Conservation (phyloP, 1,284 basidiomycete genomes). For the Cryptococcus maquisensis region DNA sequence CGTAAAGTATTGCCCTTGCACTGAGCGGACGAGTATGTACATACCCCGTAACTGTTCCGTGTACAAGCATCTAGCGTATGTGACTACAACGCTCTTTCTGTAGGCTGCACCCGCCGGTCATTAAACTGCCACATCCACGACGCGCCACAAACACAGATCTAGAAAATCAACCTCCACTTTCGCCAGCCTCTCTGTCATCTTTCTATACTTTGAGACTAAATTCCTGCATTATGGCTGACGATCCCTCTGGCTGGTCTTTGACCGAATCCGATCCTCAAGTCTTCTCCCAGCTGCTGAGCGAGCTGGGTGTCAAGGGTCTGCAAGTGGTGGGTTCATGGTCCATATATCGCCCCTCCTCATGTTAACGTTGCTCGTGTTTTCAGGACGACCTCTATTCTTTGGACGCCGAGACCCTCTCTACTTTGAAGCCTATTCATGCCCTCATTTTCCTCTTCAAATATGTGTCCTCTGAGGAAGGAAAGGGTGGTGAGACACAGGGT, state of each 20-base stretch:
- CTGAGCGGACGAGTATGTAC: no score
- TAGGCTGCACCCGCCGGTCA: no score
- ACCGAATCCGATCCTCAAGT: conserved; percentile 52
- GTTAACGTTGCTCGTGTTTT: not conserved
- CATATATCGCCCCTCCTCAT: not conserved
- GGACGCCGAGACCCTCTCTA: conserved; percentile 64
- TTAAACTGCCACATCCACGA: not conserved
- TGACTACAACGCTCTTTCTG: no score
- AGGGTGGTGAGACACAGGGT: conserved; percentile 32
- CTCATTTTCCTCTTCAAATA: conserved; percentile 94
- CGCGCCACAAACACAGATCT: not conserved
- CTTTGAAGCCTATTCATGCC: conserved; percentile 74
- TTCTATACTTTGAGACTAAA: not conserved
- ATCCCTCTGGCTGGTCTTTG: conserved; percentile 48
- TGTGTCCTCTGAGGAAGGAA: conserved; percentile 51
- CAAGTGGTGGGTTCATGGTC: conserved; percentile 46
- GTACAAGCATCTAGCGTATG: no score
- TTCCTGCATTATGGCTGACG: conserved; percentile 24
- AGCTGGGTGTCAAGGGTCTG: conserved; percentile 51
- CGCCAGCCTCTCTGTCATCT: not conserved
- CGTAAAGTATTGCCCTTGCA: no score
- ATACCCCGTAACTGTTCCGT: no score
- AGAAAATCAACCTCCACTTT: not conserved
- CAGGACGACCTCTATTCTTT: conserved; percentile 81
- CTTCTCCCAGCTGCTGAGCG: conserved; percentile 49